phyloP scores from a whole-genome alignment of 2,329 filamentous ascomycete genomes.

The Paradendryphiella salina region DNA sequence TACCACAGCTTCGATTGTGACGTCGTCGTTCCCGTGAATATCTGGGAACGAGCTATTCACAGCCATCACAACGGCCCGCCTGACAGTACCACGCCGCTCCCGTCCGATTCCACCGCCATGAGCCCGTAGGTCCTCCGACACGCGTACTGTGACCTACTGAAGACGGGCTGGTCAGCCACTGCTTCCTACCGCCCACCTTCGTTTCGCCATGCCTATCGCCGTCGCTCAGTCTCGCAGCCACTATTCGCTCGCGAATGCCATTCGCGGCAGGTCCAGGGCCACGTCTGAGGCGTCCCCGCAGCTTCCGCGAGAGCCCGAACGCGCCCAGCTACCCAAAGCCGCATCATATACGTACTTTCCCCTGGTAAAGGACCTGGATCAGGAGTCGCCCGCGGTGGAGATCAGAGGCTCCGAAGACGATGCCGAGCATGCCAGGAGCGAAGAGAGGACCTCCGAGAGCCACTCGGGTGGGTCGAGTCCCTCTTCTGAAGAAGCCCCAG shows the following conservation, averaged over 20 bases:
- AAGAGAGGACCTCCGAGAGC: constrained; percentile 43
- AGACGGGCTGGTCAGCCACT: constrained; percentile 2
- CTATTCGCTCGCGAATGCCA: constrained; percentile 36
- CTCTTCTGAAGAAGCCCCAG: constrained; percentile 44
- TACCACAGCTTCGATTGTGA: constrained; percentile 23
- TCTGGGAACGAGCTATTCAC: constrained; percentile 6
- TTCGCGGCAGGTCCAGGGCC: constrained; percentile 38
- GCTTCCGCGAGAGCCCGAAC: constrained; percentile 29
- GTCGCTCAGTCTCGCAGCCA: constrained; percentile 38
- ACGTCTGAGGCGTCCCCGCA: constrained; percentile 38
- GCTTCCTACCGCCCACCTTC: constrained; percentile 2
- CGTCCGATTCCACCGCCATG: constrained; percentile 25
- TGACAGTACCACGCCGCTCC: constrained; percentile 20
- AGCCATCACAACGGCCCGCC: constrained; percentile 24
- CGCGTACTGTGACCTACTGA: constrained; percentile 2
- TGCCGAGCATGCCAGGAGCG: constrained; percentile 29
- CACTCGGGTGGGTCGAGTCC: constrained; percentile 53
- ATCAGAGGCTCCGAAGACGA: constrained; percentile 42
- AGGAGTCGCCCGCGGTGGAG: constrained; percentile 35
- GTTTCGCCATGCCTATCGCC: constrained; percentile 39
- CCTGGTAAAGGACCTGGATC: constrained; percentile 42
- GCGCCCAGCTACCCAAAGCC: constrained; percentile 43
- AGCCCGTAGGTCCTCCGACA: constrained; percentile 17
- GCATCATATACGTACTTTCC: constrained; percentile 50
- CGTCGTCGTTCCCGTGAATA: constrained; percentile 21